A percentile compares a stretch with the other conserved stretches of the same genome.
These are phyloP conservation scores for Suillus paluster DNA, from an alignment of 768 basidiomycete species.

Conservation along the genomic window DNA sequence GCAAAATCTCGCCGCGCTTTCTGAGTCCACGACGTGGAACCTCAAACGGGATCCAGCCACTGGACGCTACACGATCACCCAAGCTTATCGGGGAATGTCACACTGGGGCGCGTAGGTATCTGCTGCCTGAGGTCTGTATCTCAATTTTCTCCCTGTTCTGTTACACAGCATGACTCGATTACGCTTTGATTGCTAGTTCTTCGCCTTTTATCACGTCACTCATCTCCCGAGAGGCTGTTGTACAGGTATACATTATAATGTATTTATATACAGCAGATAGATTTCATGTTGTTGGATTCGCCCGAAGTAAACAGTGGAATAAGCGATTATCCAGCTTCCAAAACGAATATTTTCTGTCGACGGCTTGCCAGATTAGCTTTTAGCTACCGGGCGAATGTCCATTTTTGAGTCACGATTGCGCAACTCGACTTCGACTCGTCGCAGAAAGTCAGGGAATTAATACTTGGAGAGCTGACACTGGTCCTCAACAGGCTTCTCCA, in stretches of 20 bases:
- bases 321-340: too few relatives aligned
- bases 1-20: background rate
- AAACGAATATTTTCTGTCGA: too few relatives aligned
- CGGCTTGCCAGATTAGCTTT: too few relatives aligned
- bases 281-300: background rate
- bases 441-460: too few relatives aligned
- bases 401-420: too few relatives aligned
- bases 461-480: too few relatives aligned
- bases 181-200: background rate
- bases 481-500: too few relatives aligned
- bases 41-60: background rate
- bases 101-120: background rate
- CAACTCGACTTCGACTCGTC: too few relatives aligned
- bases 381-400: too few relatives aligned
- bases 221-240: background rate
- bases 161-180: background rate
- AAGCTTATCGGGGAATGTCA: background rate
- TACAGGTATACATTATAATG: background rate
- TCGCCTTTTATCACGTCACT: background rate
- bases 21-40: conserved; percentile 4
- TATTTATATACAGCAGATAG: background rate
- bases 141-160: background rate
- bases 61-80: background rate
- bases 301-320: background rate
- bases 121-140: background rate